Conservation (phyloP, 495 filamentous ascomycete species). For the Neurospora terricola region DNA sequence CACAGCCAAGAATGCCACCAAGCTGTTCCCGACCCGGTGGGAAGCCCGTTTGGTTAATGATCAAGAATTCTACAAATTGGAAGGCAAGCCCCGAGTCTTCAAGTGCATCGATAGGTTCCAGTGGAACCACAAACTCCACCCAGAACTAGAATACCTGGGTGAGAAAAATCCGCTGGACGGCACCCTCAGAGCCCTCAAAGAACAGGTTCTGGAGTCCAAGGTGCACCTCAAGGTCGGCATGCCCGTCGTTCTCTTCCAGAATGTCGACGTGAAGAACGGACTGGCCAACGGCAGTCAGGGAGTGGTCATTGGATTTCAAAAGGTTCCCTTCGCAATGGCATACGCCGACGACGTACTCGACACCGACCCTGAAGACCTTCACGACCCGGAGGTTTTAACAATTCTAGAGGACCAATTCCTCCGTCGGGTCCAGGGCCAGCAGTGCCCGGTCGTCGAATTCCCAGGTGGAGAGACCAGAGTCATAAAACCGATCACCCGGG, state of each 20-base stretch:
- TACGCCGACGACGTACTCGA: background rate
- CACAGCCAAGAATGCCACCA: conserved; percentile 9
- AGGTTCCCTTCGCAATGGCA: background rate
- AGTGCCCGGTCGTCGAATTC: background rate
- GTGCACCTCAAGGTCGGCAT: conserved; percentile 73
- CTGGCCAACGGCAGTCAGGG: conserved; percentile 91
- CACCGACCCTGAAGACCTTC: conserved; percentile 24
- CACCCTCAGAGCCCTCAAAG: conserved; percentile 52
- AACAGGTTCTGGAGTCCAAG: conserved; percentile 40
- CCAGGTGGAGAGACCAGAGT: background rate
- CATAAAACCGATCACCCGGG: conserved; percentile 6
- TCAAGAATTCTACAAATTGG: conserved; percentile 26
- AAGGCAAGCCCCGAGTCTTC: conserved; percentile 40
- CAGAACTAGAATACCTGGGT: conserved; percentile 47
- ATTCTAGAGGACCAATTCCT: background rate
- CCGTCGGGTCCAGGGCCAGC: background rate
- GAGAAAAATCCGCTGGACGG: conserved; percentile 46
- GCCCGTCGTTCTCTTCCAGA: conserved; percentile 91
- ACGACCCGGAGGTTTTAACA: conserved; percentile 43
- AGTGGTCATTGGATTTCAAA: conserved; percentile 66
- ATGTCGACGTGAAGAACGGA: conserved; percentile 58
- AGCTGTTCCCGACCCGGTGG: conserved; percentile 32
- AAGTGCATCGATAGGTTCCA: conserved; percentile 64
- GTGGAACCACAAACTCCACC: conserved; percentile 43
- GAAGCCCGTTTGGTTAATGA: conserved; percentile 33